Evolutionary conservation across 805 yeast genomes (phyloP), one percentile per base, ranked within the genome.

Genomic region (Kregervanrija fluxuum): DNA sequence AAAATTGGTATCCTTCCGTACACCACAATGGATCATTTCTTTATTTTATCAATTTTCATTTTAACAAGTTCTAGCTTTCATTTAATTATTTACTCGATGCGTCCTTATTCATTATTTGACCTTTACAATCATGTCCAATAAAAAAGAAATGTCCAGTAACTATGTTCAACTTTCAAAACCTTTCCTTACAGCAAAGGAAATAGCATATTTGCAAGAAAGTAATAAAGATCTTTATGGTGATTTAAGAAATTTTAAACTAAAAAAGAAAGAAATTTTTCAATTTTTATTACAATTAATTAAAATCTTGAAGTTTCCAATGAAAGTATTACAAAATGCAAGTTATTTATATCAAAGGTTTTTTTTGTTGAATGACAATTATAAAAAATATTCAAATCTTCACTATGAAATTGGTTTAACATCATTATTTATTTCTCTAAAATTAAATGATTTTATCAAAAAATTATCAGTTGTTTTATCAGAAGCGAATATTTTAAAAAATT

Each of bases 401-500:
- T 71, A 70, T 50, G 80, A 82, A 37, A 74, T 85, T n/a, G 85
- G 86, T 0, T 62, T 82, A 8, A 74, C 91, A 9, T 74, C 88
- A 43, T 59, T 89, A 8, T 75, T 85, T 46, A 66, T 86, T 12
- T 84, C 95, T 2, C 68, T 82, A 37, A 87, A 89, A 60, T 79
- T 80, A 50, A 95, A 86, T 56, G 96, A 89, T 56, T 85, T 89
- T 36, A 81, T 88, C 36, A 88, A 87, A 59, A 84, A 84, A 53
- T 60, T 83, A 12, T 70, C 77, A 42, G 86, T 84, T 38, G 71
- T 88, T 11, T 73, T 82, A 38, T 60, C 64, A 3, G 77, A 72
- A 12, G 75, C 75, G 32, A 68, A 72, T 55, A 49, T 48, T 11
- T 37, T 60, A n/a, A 46, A 67, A 59, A 48, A 43, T 63, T n/a